Evolutionary conservation across 768 basidiomycete species (phyloP).

Genomic region (Hydnomerulius pinastri): DNA sequence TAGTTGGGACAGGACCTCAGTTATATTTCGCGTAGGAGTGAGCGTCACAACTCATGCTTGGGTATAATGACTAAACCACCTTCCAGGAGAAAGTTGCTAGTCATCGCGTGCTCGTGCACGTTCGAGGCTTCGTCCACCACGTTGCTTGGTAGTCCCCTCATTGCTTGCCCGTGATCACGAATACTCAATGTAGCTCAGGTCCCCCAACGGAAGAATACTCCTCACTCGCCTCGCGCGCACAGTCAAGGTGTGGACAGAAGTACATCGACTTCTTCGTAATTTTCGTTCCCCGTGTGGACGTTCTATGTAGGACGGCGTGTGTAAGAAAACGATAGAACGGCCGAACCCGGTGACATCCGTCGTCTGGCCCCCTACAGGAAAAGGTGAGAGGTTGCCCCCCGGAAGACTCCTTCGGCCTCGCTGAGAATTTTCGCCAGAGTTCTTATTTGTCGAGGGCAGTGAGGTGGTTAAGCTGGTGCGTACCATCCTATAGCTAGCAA

Average conservation of each 20-base stretch:
- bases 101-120: conserved; percentile 53
- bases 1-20: conserved; percentile 54
- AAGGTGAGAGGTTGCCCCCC: conserved; percentile 34
- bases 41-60: conserved; percentile 13
- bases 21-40: conserved; percentile 51
- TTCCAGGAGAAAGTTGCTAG: conserved; percentile 42
- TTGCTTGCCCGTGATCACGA: background rate
- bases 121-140: conserved; percentile 53
- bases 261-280: conserved; percentile 18
- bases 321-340: conserved; percentile 51
- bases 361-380: conserved; percentile 51
- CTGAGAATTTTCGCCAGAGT: conserved; percentile 35
- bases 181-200: conserved; percentile 34
- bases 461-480: conserved; percentile 48
- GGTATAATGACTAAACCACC: conserved; percentile 15
- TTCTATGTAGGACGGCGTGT: conserved; percentile 47
- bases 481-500: conserved; percentile 6
- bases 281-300: conserved; percentile 6
- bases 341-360: conserved; percentile 49
- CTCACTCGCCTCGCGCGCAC: conserved; percentile 50
- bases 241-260: conserved; percentile 56
- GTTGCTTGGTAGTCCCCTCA: conserved; percentile 46
- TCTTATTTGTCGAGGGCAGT: conserved; percentile 53
- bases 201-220: conserved; percentile 46
- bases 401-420: conserved; percentile 13